Conservation (phyloP, 495 filamentous ascomycete genomes). For the Penicillium cinerascens region DNA sequence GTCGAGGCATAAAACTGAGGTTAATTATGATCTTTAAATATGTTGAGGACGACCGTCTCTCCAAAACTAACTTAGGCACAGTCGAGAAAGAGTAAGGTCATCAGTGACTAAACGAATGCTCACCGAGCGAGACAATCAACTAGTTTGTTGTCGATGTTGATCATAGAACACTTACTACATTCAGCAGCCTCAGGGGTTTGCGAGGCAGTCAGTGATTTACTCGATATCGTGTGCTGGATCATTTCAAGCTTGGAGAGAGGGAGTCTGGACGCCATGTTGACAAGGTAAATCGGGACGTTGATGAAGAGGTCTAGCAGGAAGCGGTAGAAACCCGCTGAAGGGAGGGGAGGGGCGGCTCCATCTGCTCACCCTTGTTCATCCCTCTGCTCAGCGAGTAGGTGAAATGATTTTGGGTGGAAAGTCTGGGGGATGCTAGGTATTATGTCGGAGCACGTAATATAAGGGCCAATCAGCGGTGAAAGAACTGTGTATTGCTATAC, state of each 20-base stretch:
- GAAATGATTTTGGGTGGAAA: slow-evolving; percentile 4
- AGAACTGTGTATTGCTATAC: too few relatives aligned
- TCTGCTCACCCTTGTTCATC: neutral
- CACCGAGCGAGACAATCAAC: slow-evolving; percentile 13
- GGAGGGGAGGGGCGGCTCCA: neutral
- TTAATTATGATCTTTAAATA: slow-evolving; percentile 16
- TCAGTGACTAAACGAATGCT: slow-evolving; percentile 19
- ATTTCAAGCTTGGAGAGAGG: neutral
- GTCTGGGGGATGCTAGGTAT: slow-evolving; percentile 9
- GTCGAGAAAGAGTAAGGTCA: slow-evolving; percentile 16
- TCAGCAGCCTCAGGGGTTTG: too few relatives aligned
- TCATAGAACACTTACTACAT: too few relatives aligned
- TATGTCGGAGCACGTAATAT: too few relatives aligned
- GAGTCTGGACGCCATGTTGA: neutral
- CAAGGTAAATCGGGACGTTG: too few relatives aligned
- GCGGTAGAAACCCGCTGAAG: neutral
- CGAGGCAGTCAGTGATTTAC: too few relatives aligned
- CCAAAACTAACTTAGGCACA: neutral
- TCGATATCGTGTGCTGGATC: too few relatives aligned
- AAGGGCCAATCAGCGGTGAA: too few relatives aligned
- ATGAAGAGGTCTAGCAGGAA: too few relatives aligned
- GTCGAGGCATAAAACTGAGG: slow-evolving; percentile 11
- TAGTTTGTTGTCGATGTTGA: neutral
- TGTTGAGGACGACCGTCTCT: slow-evolving; percentile 3
- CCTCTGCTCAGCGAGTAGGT: slow-evolving; percentile 8